Percentiles rank a stretch among this genome's conserved stretches.
Evolutionary conservation across 441 rosid genomes (phyloP).

Genomic region (Biscutella laevigata): DNA sequence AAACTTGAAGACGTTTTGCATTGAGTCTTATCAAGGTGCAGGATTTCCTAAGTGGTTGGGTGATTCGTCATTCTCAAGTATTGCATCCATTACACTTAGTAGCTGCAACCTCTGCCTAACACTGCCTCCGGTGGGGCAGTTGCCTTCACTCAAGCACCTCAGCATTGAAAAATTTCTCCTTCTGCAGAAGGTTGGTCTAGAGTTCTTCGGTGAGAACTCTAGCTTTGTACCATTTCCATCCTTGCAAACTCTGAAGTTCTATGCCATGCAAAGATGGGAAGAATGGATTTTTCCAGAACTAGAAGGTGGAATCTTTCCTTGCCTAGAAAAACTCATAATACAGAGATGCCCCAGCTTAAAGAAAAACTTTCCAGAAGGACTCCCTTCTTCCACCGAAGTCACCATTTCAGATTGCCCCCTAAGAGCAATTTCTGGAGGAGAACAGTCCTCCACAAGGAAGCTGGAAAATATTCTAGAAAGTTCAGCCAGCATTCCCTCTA

Average conservation of each 20-base stretch:
- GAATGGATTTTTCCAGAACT: slow-evolving; percentile 20
- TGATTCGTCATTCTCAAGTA: slow-evolving; percentile 18
- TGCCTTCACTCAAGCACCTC: slow-evolving; percentile 24
- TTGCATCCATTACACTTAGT: slow-evolving; percentile 18
- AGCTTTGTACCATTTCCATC: slow-evolving; percentile 21
- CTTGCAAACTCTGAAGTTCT: slow-evolving; percentile 22
- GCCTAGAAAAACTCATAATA: slow-evolving; percentile 23
- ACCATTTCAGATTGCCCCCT: slow-evolving; percentile 23
- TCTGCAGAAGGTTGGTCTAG: slow-evolving; percentile 19
- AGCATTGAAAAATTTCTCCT: slow-evolving; percentile 18
- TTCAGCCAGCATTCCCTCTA: slow-evolving; percentile 3
- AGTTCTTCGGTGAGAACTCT: slow-evolving; percentile 16
- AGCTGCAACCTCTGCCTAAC: slow-evolving; percentile 25
- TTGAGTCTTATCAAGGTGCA: slow-evolving; percentile 23
- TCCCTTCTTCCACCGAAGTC: slow-evolving; percentile 21
- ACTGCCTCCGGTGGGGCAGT: slow-evolving; percentile 27
- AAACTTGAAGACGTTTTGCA: slow-evolving; percentile 18
- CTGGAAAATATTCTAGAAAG: background rate
- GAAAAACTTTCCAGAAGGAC: slow-evolving; percentile 13
- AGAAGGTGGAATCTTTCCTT: slow-evolving; percentile 18
- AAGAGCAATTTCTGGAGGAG: background rate
- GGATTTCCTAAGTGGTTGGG: slow-evolving; percentile 29
- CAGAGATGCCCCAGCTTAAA: slow-evolving; percentile 21
- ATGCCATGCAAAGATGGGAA: slow-evolving; percentile 24
- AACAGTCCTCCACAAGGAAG: background rate